phyloP scores from a whole-genome alignment of 169 alveolate species.

The Cryptosporidium muris region DNA sequence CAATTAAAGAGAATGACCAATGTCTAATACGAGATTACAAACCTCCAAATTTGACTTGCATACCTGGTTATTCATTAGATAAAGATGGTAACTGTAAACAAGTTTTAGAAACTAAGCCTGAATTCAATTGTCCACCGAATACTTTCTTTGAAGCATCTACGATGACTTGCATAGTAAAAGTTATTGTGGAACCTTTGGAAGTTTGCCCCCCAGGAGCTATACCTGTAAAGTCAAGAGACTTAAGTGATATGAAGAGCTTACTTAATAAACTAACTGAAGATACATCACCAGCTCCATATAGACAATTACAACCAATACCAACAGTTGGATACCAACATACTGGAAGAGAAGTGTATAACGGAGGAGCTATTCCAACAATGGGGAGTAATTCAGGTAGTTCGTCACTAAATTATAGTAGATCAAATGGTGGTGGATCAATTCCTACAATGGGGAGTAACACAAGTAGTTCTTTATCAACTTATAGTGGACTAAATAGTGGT shows the following conservation, averaged over 20 bases:
- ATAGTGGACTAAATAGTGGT: background rate
- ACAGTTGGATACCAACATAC: constrained; percentile 27
- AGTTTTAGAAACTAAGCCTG: constrained; percentile 59
- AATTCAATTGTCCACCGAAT: constrained; percentile 54
- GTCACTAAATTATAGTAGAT: background rate
- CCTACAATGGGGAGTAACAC: background rate
- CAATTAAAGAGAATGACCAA: constrained; percentile 21
- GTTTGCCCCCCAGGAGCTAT: constrained; percentile 70
- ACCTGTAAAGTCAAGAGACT: constrained; percentile 52
- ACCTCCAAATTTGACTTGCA: constrained; percentile 36
- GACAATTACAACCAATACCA: constrained; percentile 51
- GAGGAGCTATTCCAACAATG: too few relatives aligned
- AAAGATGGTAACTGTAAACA: constrained; percentile 49
- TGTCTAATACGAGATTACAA: constrained; percentile 27
- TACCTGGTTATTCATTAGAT: constrained; percentile 61
- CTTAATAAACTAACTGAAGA: constrained; percentile 11
- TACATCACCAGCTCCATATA: background rate
- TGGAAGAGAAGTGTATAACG: background rate
- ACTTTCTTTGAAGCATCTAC: constrained; percentile 53
- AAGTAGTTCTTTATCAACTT: background rate
- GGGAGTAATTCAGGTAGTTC: background rate
- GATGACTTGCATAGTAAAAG: constrained; percentile 55
- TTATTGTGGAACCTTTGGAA: constrained; percentile 63
- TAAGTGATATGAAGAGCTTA: constrained; percentile 29
- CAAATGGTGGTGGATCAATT: background rate